Conservation (phyloP, 148 eudicot genomes). For the Talinum fruticosum region DNA sequence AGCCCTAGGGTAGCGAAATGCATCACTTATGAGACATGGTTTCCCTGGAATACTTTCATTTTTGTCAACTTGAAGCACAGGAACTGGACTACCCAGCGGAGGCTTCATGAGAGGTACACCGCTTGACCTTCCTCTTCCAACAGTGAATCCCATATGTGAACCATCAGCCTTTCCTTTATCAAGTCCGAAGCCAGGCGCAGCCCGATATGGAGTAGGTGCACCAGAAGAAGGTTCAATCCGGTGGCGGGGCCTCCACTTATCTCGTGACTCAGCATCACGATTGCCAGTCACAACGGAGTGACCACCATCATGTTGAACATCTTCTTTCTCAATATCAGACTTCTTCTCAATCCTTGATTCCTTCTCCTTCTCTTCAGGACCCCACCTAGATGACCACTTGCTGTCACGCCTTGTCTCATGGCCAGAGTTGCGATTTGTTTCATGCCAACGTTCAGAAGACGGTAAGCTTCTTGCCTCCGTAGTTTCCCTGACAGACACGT, state of each 20-base stretch:
- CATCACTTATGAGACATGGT: constrained; percentile 33
- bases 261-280: constrained; percentile 76
- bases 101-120: constrained; percentile 36
- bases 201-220: constrained; percentile 64
- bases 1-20: constrained; percentile 78
- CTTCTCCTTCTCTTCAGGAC: constrained; percentile 91
- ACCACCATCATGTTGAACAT: constrained; percentile 45
- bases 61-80: constrained; percentile 40
- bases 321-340: constrained; percentile 73
- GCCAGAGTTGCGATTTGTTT: constrained; percentile 54
- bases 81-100: constrained; percentile 48
- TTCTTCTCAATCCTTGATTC: constrained; percentile 71
- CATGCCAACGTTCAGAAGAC: constrained; percentile 76
- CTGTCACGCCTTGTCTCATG: constrained; percentile 75
- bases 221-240: constrained; percentile 65
- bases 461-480: constrained; percentile 51
- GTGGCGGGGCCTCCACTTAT: constrained; percentile 99
- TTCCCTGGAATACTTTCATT: constrained; percentile 56
- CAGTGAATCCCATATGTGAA: constrained; percentile 61
- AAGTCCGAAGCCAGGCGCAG: constrained; percentile 92
- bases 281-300: constrained; percentile 44
- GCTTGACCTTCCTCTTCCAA: constrained; percentile 80
- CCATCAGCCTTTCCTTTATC: constrained; percentile 72
- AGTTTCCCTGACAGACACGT: constrained; percentile 55
- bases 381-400: constrained; percentile 99